These are phyloP conservation scores for Heterobasidion irregulare DNA, from an alignment of 1,284 basidiomycete species.

Conservation along the genomic window DNA sequence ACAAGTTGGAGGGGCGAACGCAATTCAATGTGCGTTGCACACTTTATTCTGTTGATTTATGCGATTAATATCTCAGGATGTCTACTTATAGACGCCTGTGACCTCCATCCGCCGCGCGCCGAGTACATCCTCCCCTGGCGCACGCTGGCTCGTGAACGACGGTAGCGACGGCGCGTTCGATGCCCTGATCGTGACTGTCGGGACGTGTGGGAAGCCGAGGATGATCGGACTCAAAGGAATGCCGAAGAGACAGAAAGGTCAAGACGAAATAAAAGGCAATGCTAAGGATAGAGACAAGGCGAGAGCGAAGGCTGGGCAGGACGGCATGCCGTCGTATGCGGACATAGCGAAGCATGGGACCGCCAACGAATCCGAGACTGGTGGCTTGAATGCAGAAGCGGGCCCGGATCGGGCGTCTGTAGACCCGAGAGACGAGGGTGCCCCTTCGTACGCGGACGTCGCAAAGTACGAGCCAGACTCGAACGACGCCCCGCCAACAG, in stretches of 20 bases:
- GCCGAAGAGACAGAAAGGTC: constrained; percentile 17
- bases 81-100: constrained; percentile 22
- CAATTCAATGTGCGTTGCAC: constrained; percentile 30
- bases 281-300: neutral
- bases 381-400: neutral
- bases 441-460: neutral
- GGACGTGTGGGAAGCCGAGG: constrained; percentile 49
- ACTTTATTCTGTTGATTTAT: neutral
- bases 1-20: constrained; percentile 41
- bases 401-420: too few species aligned
- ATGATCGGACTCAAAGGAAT: constrained; percentile 41
- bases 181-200: constrained; percentile 47
- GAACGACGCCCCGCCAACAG: neutral
- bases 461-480: neutral
- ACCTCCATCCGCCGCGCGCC: constrained; percentile 25
- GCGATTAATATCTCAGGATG: neutral
- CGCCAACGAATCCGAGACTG: neutral
- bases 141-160: constrained; percentile 44
- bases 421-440: neutral
- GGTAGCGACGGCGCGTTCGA: constrained; percentile 43
- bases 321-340: constrained; percentile 1
- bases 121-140: constrained; percentile 4
- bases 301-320: constrained; percentile 11
- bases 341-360: neutral
- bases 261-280: neutral